Base-by-base conservation (phyloP, 352 stramenopile species). In the Globisporangium paddicum region DNA sequence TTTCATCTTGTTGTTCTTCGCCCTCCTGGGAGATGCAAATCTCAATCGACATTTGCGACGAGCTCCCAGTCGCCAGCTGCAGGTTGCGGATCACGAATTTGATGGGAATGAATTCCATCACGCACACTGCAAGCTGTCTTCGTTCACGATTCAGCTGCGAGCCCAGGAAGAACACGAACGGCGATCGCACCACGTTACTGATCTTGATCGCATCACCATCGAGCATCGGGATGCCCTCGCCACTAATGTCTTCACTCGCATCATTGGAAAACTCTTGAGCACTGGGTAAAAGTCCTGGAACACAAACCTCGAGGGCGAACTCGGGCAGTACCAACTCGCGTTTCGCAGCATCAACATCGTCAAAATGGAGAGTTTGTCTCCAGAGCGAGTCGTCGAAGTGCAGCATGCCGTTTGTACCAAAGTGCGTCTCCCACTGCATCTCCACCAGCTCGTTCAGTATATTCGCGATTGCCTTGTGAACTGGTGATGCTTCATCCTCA, bases 351-450 rank as follows among this genome's bases (percentile, higher is more conserved):
- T 38, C 41, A 38, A 41, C n/a, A 0, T 48, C 18, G 5, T 37
- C 14, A 8, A 18, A 16, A 26, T 38, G 26, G 13, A 2, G 37
- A 41, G 10, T 34, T 42, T 18, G 16, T 35, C 11, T 28, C 65
- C 56, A 69, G 32, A 67, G 46, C n/a, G 28, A 51, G 1, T 63
- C 41, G 16, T 47, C 51, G 19, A 72, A 50, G 5, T 52, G 32
- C 38, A 86, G 45, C 6, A 49, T 35, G 25, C 76, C 76, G 23
- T 59, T 66, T 21, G 69, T 73, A 11, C 76, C 76, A 38, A 79
- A 86, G 68, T 75, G 71, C 16, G 76, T 86, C 51, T 76, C 67
- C 76, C 76, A 86, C 38, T 82, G 65, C 44, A 86, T 73, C 28
- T 74, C 63, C 8, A 86, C 25, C 2, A 80, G 40, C 28, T 59